Conservation (phyloP, 1,284 basidiomycete genomes). For the Flammula alnicola region DNA sequence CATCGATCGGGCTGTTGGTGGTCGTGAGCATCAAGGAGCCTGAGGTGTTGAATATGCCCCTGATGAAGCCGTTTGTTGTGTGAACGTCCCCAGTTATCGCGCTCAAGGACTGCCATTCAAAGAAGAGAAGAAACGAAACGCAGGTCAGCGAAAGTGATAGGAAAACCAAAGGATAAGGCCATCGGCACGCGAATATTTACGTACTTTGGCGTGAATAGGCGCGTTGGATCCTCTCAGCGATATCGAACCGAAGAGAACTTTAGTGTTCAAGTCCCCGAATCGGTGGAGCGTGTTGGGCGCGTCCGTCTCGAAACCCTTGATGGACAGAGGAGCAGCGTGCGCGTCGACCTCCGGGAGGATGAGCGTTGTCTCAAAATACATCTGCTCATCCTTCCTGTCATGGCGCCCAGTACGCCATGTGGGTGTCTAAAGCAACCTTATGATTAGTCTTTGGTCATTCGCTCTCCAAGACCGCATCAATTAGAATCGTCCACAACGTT, state of each 20-base stretch:
- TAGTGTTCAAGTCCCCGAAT: slow-evolving; percentile 29
- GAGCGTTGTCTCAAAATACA: slow-evolving; percentile 39
- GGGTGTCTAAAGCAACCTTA: slow-evolving; percentile 13
- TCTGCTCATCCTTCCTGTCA: slow-evolving; percentile 13
- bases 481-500: not conserved
- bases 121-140: not conserved
- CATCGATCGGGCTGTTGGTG: slow-evolving; percentile 41
- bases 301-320: slow-evolving; percentile 43
- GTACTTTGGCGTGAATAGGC: slow-evolving; percentile 26
- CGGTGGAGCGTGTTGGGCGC: slow-evolving; percentile 36
- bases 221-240: slow-evolving; percentile 35
- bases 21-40: slow-evolving; percentile 36
- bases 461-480: too few species aligned
- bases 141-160: too few species aligned
- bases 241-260: slow-evolving; percentile 35
- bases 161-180: too few species aligned
- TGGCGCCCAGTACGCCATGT: not conserved
- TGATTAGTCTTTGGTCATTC: too few species aligned
- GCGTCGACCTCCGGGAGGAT: slow-evolving; percentile 33
- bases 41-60: slow-evolving; percentile 39
- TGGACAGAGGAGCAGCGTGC: slow-evolving; percentile 23
- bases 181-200: too few species aligned
- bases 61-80: slow-evolving; percentile 36
- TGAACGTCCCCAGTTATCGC: slow-evolving; percentile 28
- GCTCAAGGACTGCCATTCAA: slow-evolving; percentile 31